Evolutionary conservation across 768 basidiomycete species (phyloP), one percentile per base, ranked within the genome.

Genomic region (Rhodotorula taiwanensis): DNA sequence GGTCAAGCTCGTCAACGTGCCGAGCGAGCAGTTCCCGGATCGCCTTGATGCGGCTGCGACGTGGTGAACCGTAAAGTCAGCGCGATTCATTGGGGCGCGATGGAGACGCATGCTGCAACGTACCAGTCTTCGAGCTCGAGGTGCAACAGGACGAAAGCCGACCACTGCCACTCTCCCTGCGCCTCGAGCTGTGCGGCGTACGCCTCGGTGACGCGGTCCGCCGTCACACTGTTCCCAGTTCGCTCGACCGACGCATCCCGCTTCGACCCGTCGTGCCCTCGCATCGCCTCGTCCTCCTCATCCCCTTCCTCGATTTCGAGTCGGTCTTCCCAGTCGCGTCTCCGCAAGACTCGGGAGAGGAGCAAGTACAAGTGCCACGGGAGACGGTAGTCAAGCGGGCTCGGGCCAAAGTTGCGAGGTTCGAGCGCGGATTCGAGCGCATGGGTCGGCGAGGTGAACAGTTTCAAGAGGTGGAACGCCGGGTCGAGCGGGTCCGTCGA

Each of bases 361-460:
- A 98, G 78, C 58, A 91, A 82, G 75, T 94, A 97, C 39, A 97
- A 73, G 76, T 97, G 91, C 94, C 94, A 99, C 11, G 88, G 81
- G 58, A 95, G 78, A 27, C 89, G 83, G 74, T 83, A 85, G 74
- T 93, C 91, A n/a, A 83, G 75, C 0, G 86, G 86, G 10, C 84
- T 86, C 4, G 86, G 76, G 2, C 84, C 81, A 68, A 87, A 89
- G 28, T 88, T 88, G 13, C 84, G 77, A 0, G 92, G 86, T 16
- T 81, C 76, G 14, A 93, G 82, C 5, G 85, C 80, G 42, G 64
- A 33, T 80, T 84, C 56, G 82, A 93, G 55, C 83, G 81, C 47
- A 82, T 87, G 69, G 80, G 83, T 80, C 4, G 86, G 84, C 31
- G 64, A 85, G 15, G 87, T 81, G 74, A 84, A 48, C 14, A 97